Evolutionary conservation across 2,329 filamentous ascomycete species (phyloP).

Genomic region (Rhynchosporium graminicola): DNA sequence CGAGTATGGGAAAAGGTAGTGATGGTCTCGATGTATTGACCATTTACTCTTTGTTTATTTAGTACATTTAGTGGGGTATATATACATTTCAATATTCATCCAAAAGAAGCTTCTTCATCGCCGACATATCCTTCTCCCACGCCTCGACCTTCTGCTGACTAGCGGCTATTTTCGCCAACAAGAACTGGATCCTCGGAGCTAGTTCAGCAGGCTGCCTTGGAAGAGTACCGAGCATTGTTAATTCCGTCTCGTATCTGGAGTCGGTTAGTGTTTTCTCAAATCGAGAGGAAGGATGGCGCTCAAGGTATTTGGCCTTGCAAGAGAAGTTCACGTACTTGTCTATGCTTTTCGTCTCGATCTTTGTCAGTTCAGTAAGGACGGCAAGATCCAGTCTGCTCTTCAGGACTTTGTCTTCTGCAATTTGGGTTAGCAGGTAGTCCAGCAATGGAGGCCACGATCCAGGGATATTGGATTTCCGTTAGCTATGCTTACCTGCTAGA

Average conservation of each 20-base stretch:
- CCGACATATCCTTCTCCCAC: slow-evolving; percentile 71
- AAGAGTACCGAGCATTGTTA: slow-evolving; percentile 68
- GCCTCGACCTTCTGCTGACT: slow-evolving; percentile 73
- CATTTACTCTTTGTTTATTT: not conserved
- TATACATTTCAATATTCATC: slow-evolving; percentile 44
- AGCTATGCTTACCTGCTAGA: slow-evolving; percentile 45
- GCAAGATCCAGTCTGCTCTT: slow-evolving; percentile 72
- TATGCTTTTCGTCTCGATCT: slow-evolving; percentile 72
- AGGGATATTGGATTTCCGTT: not conserved
- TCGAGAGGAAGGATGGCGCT: not conserved
- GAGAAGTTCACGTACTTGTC: slow-evolving; percentile 51
- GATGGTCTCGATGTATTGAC: not conserved
- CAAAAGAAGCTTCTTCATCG: slow-evolving; percentile 69
- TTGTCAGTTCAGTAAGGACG: slow-evolving; percentile 67
- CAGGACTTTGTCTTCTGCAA: slow-evolving; percentile 67
- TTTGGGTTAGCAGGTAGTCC: not conserved
- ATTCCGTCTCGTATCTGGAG: slow-evolving; percentile 66
- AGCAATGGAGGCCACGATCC: too few species aligned
- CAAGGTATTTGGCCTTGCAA: not conserved
- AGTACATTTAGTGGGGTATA: slow-evolving; percentile 14
- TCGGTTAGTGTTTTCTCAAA: not conserved
- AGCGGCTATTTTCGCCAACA: slow-evolving; percentile 71
- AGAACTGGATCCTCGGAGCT: slow-evolving; percentile 65
- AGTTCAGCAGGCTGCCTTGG: slow-evolving; percentile 72
- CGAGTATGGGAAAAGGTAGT: not conserved